phyloP scores from a whole-genome alignment of 1,284 basidiomycete genomes.

The Vanrija pseudolonga region DNA sequence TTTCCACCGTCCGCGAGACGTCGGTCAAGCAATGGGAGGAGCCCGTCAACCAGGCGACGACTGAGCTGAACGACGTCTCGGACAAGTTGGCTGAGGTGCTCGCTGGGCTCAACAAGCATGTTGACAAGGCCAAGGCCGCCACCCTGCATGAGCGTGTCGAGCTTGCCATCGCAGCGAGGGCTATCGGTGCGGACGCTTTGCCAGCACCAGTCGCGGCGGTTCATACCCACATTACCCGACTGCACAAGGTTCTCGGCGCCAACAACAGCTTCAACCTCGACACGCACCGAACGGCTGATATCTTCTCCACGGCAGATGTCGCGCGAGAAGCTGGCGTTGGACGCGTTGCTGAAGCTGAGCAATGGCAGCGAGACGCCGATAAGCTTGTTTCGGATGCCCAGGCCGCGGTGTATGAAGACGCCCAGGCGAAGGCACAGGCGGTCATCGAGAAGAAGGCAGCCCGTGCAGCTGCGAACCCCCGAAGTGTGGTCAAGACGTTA shows the following conservation, averaged over 20 bases:
- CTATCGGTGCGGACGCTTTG: not conserved
- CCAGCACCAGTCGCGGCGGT: not conserved
- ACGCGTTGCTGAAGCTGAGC: slow-evolving; percentile 1
- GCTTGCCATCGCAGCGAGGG: too few relatives aligned
- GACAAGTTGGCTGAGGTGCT: not conserved
- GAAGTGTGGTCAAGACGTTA: slow-evolving; percentile 8
- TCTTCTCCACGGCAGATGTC: slow-evolving; percentile 13
- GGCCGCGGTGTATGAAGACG: not conserved
- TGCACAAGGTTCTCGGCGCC: slow-evolving; percentile 8
- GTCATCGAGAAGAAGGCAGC: not conserved
- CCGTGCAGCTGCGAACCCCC: not conserved
- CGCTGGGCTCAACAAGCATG: not conserved
- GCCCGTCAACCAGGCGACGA: slow-evolving; percentile 5
- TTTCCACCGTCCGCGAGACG: not conserved
- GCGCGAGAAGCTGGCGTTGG: slow-evolving; percentile 11
- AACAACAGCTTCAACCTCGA: not conserved
- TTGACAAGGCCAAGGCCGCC: not conserved
- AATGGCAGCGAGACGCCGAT: slow-evolving; percentile 7
- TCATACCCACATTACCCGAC: slow-evolving; percentile 2
- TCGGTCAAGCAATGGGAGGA: slow-evolving; percentile 9
- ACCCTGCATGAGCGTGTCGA: too few relatives aligned
- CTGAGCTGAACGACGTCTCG: not conserved
- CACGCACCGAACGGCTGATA: slow-evolving; percentile 7
- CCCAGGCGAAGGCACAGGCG: not conserved
- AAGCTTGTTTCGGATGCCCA: slow-evolving; percentile 3